Base-by-base conservation (phyloP, 2,329 filamentous ascomycete species). In the Aspergillus uvarum region DNA sequence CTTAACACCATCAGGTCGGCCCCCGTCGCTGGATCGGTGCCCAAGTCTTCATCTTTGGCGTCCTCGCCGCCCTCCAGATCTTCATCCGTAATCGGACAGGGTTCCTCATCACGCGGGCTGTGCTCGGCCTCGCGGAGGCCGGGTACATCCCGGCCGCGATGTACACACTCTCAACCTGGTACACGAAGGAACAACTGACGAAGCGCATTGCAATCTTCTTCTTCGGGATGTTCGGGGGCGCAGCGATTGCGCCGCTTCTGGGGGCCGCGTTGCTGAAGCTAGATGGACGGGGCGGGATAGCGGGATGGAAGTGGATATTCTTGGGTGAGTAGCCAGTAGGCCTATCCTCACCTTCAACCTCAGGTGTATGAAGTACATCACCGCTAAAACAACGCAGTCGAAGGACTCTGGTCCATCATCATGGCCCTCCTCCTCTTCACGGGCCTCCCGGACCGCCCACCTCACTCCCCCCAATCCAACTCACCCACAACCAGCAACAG, bases 291-390 rank as follows among this genome's bases (percentile, higher is more conserved):
- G 64, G 73, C 2, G 78, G 79, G 0, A 62, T 83, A 5, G 70
- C 71, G 5, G 81, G 80, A 0, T 84, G 82, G 81, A 78, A 82
- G 61, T 83, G 80, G 80, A 77, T 83, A 1, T 83, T 83, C 47
- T 56, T 83, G 11, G 67, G 80, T 83, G 54, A 44, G 44, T 8
- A 29, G 26, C 22, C 22, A 22, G 22, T 22, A 22, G 22, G 22
- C 22, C 22, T 2, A 22, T 3, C 22, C 22, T 22, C 22, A 22
- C 2, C 22, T 22, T 22, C 22, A 22, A 22, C 2, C 22, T 22
- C 22, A 22, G 22, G 22, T 3, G 22, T 22, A 22, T 22, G 22
- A 22, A 3, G 26, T 8, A 8, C 7, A 10, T 2, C 26, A 10
- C 7, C 3, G 26, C 26, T 29, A 29, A 29, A 0, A 10, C 2